A percentile compares a stretch with the other conserved stretches of the same genome.
These are phyloP conservation scores for Fusarium sp. DNA, from an alignment of 2,329 filamentous ascomycete species.

Conservation along the genomic window DNA sequence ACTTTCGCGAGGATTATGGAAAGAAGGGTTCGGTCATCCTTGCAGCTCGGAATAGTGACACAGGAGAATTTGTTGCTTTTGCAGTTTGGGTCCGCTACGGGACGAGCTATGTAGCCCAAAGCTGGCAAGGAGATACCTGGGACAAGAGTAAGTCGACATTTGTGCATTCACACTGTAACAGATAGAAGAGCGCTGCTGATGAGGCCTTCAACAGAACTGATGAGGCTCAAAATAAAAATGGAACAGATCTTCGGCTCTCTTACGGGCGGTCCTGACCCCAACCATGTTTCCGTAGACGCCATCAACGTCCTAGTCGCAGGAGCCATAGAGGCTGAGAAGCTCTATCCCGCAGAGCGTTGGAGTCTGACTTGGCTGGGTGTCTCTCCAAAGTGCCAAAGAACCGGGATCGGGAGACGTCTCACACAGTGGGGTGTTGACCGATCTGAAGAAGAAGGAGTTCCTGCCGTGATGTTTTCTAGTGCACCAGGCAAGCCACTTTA, in stretches of 20 bases:
- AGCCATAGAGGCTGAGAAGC: neutral
- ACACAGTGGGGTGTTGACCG: conserved; percentile 30
- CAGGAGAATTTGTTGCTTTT: conserved; percentile 18
- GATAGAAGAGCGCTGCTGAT: rapidly evolving
- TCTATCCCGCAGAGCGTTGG: conserved; percentile 29
- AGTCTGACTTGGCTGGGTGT: conserved; percentile 23
- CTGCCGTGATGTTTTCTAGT: conserved; percentile 23
- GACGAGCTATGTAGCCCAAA: conserved; percentile 23
- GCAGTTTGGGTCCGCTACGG: conserved; percentile 26
- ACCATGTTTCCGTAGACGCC: neutral
- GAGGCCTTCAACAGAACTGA: neutral
- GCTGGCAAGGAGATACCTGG: conserved; percentile 36
- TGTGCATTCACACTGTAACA: rapidly evolving
- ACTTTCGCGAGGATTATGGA: conserved; percentile 19
- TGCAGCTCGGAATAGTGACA: neutral
- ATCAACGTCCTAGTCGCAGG: neutral
- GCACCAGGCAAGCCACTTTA: conserved; percentile 1
- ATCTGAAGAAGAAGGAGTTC: conserved; percentile 22
- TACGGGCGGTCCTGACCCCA: neutral
- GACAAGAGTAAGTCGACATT: conserved; percentile 11
- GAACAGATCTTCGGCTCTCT: neutral
- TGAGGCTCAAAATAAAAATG: neutral
- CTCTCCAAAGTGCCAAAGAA: conserved; percentile 22
- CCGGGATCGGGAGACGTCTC: conserved; percentile 21
- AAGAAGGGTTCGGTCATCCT: conserved; percentile 11